Percentiles rank a stretch among this genome's conserved stretches.
Conservation (phyloP, 2,329 filamentous ascomycete genomes). For the Microcyclosporella mali region DNA sequence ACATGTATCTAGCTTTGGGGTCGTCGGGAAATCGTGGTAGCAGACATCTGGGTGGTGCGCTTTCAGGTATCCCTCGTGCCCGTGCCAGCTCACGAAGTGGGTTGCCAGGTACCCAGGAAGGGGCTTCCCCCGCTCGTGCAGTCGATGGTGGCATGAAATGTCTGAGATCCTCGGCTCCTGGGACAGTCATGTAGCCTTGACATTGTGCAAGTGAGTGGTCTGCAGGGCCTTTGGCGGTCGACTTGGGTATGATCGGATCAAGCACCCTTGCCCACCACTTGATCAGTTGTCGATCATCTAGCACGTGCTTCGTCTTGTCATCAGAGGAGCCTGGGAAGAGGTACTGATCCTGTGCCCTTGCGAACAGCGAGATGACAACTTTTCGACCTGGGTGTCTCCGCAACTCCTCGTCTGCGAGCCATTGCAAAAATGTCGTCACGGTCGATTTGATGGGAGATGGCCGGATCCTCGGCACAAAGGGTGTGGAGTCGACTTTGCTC, state of each 20-base stretch:
- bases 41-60: slow-evolving; percentile 67
- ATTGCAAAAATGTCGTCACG: slow-evolving; percentile 67
- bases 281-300: slow-evolving; percentile 83
- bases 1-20: slow-evolving; percentile 82
- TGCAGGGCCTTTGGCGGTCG: neutral
- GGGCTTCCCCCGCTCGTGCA: slow-evolving; percentile 9
- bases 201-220: slow-evolving; percentile 35
- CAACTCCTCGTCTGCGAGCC: slow-evolving; percentile 59
- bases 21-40: slow-evolving; percentile 92
- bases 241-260: slow-evolving; percentile 60
- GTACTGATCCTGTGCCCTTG: slow-evolving; percentile 85
- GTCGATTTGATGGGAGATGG: slow-evolving; percentile 69
- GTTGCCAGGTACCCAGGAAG: slow-evolving; percentile 54
- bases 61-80: slow-evolving; percentile 42
- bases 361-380: slow-evolving; percentile 82
- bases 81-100: slow-evolving; percentile 69
- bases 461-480: slow-evolving; percentile 64
- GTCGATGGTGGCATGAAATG: slow-evolving; percentile 62
- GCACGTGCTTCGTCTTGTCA: slow-evolving; percentile 77
- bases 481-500: slow-evolving; percentile 94
- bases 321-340: slow-evolving; percentile 88
- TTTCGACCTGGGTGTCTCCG: slow-evolving; percentile 36
- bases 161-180: slow-evolving; percentile 70
- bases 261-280: slow-evolving; percentile 93
- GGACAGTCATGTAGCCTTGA: slow-evolving; percentile 77